These are phyloP conservation scores for Ligustrum vulgare DNA, from an alignment of 257 asterid genomes.

Conservation along the genomic window DNA sequence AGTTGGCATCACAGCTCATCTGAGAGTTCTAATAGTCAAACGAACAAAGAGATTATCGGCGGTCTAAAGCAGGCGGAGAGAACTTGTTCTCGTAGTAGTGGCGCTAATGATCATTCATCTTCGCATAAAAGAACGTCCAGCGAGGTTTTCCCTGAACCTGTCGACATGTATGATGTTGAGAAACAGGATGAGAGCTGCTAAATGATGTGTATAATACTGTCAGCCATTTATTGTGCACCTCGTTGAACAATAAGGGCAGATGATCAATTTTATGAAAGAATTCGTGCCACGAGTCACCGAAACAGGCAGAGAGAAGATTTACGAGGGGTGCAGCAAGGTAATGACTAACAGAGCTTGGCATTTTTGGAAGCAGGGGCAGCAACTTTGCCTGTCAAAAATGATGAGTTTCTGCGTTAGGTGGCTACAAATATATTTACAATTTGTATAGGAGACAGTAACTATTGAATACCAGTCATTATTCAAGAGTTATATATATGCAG, in stretches of 20 bases:
- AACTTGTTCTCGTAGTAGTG: constrained; percentile 59
- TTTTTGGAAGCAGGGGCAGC: background rate
- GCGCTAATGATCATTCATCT: constrained; percentile 46
- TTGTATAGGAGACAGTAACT: constrained; percentile 19
- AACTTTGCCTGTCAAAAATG: background rate
- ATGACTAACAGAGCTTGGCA: background rate
- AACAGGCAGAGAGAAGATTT: background rate
- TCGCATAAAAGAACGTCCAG: constrained; percentile 59
- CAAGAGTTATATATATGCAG: background rate
- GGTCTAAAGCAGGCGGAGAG: constrained; percentile 46
- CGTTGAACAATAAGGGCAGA: background rate
- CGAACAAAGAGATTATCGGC: constrained; percentile 41
- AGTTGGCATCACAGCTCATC: constrained; percentile 68
- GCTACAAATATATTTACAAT: background rate
- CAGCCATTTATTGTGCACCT: background rate
- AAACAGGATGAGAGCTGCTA: constrained; percentile 30
- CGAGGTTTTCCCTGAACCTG: constrained; percentile 61
- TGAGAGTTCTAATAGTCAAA: constrained; percentile 37
- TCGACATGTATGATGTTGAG: constrained; percentile 46
- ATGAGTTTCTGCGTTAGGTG: background rate
- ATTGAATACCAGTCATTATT: background rate
- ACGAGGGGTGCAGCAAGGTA: background rate
- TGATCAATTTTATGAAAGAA: background rate
- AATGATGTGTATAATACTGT: background rate
- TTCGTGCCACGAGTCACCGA: background rate